Percentiles rank a stretch among this genome's conserved stretches.
Evolutionary conservation across 2,329 filamentous ascomycete genomes (phyloP).

Genomic region (Monascus ruber): DNA sequence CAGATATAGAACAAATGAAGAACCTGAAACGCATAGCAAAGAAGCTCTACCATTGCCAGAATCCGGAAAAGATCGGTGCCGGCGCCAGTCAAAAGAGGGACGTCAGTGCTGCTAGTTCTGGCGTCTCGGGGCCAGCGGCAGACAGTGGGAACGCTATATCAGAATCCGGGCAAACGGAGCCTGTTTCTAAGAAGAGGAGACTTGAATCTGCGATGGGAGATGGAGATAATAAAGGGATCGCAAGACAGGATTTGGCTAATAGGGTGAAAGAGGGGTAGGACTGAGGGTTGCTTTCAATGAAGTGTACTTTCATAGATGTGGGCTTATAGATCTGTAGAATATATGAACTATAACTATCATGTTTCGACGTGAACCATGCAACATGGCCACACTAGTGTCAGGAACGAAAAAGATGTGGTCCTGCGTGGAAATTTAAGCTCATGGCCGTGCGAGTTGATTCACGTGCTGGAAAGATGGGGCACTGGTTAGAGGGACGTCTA

Average conservation of each 20-base stretch:
- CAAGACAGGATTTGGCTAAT: slow-evolving; percentile 25
- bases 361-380: no score
- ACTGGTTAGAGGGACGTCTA: no score
- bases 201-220: slow-evolving; percentile 18
- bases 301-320: not conserved
- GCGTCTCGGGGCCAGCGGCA: slow-evolving; percentile 6
- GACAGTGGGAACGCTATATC: slow-evolving; percentile 6
- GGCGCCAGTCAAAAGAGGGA: slow-evolving; percentile 32
- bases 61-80: slow-evolving; percentile 36
- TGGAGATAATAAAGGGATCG: slow-evolving; percentile 18
- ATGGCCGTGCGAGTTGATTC: no score
- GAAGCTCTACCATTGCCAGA: slow-evolving; percentile 39
- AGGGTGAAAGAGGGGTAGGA: slow-evolving; percentile 15
- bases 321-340: not conserved
- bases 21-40: slow-evolving; percentile 36
- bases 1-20: slow-evolving; percentile 30
- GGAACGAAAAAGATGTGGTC: no score
- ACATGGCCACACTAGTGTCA: no score
- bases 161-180: slow-evolving; percentile 21
- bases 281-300: slow-evolving; percentile 8
- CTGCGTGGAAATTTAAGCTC: no score
- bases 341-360: no score
- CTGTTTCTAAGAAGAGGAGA: slow-evolving; percentile 30
- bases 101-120: slow-evolving; percentile 15
- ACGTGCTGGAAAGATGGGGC: no score